Conservation (phyloP, 2,329 filamentous ascomycete species). For the Xylariaceae sp. region DNA sequence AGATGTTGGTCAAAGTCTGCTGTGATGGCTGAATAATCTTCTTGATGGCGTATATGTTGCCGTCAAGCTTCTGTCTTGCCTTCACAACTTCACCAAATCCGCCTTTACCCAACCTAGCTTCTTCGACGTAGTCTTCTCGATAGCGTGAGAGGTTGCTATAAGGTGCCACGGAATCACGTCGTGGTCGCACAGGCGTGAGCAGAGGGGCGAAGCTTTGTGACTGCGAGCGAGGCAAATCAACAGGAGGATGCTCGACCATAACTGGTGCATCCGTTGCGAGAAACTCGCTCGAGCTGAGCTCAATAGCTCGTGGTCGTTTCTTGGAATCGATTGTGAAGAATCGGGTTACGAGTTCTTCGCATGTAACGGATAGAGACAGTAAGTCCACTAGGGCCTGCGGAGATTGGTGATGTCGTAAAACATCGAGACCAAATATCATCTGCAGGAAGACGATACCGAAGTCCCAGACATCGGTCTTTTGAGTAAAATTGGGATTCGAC, state of each 20-base stretch:
- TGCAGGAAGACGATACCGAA: slow-evolving; percentile 88
- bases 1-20: slow-evolving; percentile 72
- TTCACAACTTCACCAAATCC: slow-evolving; percentile 97
- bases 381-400: slow-evolving; percentile 70
- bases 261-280: slow-evolving; percentile 62
- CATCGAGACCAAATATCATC: slow-evolving; percentile 84
- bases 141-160: slow-evolving; percentile 66
- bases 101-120: slow-evolving; percentile 83
- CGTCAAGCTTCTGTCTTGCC: slow-evolving; percentile 89
- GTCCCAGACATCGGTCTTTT: slow-evolving; percentile 92
- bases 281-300: slow-evolving; percentile 62
- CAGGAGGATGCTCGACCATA: slow-evolving; percentile 43
- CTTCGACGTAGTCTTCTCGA: slow-evolving; percentile 83
- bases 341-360: slow-evolving; percentile 76
- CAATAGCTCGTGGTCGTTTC: slow-evolving; percentile 80
- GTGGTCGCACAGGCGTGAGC: slow-evolving; percentile 44
- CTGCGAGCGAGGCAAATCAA: slow-evolving; percentile 37
- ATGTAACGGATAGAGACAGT: slow-evolving; percentile 65
- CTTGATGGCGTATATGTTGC: slow-evolving; percentile 92
- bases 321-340: slow-evolving; percentile 83
- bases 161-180: slow-evolving; percentile 58
- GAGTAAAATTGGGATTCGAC: slow-evolving; percentile 59
- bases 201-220: slow-evolving; percentile 41
- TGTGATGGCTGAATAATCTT: slow-evolving; percentile 85
- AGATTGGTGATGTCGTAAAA: slow-evolving; percentile 72